A percentile compares a stretch with the other conserved stretches of the same genome.
Conservation (phyloP, 139 green algal genomes). For the Chlamydomonas urium region DNA sequence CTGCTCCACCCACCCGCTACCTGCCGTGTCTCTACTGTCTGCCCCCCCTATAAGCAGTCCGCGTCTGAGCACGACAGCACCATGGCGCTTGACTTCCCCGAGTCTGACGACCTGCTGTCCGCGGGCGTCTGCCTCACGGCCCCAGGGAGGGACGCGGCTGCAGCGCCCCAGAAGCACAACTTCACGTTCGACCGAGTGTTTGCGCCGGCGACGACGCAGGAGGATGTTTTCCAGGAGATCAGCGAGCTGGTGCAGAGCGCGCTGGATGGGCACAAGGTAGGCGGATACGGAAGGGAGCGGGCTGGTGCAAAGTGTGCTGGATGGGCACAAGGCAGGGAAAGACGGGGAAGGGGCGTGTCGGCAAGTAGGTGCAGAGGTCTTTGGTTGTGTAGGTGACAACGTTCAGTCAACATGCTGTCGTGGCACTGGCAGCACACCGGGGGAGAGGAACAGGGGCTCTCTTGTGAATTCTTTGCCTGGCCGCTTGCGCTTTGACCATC, state of each 20-base stretch:
- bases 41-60: background rate
- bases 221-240: conserved; percentile 86
- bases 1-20: no score
- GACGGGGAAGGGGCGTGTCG: no score
- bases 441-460: no score
- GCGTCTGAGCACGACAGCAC: conserved; percentile 20
- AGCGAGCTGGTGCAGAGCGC: conserved; percentile 80
- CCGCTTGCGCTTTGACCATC: no score
- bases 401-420: no score
- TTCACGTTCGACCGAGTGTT: conserved; percentile 83
- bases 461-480: no score
- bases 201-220: conserved; percentile 53
- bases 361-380: no score
- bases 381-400: no score
- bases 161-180: conserved; percentile 25
- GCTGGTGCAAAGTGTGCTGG: conserved; percentile 73
- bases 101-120: conserved; percentile 39
- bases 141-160: background rate
- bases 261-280: conserved; percentile 87
- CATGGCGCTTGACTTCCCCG: conserved; percentile 25
- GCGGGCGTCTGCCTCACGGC: background rate
- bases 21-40: no score
- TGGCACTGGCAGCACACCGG: no score
- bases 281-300: conserved; percentile 65
- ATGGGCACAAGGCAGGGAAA: conserved; percentile 75